Conservation (phyloP, 2,329 filamentous ascomycete species). For the Akanthomyces dipterigenus region DNA sequence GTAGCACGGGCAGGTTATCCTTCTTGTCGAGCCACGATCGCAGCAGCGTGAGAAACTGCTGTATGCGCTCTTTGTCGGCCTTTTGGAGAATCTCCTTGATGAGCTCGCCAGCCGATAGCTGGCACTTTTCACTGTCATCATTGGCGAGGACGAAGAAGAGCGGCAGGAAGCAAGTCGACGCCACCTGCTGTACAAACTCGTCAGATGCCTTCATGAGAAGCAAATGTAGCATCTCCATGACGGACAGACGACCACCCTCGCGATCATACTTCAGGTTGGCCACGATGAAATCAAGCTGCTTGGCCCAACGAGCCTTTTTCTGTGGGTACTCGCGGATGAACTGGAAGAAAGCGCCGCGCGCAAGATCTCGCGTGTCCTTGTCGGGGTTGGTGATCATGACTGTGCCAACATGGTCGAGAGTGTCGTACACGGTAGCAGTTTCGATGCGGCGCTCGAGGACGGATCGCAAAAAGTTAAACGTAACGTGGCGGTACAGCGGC, state of each 20-base stretch:
- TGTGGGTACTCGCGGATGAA: slow-evolving; percentile 95
- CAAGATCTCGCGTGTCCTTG: slow-evolving; percentile 77
- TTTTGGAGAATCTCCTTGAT: slow-evolving; percentile 75
- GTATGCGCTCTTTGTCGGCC: slow-evolving; percentile 64
- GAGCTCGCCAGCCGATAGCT: slow-evolving; percentile 71
- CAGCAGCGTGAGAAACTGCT: slow-evolving; percentile 64
- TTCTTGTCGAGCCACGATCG: slow-evolving; percentile 70
- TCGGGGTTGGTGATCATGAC: slow-evolving; percentile 98
- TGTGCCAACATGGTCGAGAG: slow-evolving; percentile 77
- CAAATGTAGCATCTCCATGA: slow-evolving; percentile 85
- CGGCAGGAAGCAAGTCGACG: slow-evolving; percentile 76
- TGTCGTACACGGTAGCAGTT: slow-evolving; percentile 83
- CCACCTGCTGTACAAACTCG: slow-evolving; percentile 74
- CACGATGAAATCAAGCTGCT: slow-evolving; percentile 82
- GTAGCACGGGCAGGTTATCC: slow-evolving; percentile 62
- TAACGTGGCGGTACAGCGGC: slow-evolving; percentile 83
- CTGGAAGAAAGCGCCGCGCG: slow-evolving; percentile 84
- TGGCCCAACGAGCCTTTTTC: slow-evolving; percentile 78
- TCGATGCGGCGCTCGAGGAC: slow-evolving; percentile 80
- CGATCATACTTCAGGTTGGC: slow-evolving; percentile 89
- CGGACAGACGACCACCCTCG: slow-evolving; percentile 80
- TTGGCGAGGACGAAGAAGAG: slow-evolving; percentile 81
- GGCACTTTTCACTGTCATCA: slow-evolving; percentile 80
- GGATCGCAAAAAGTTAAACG: slow-evolving; percentile 88
- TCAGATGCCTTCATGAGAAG: slow-evolving; percentile 80